Percentiles rank a stretch among this genome's conserved stretches.
phyloP scores from a whole-genome alignment of 2,329 filamentous ascomycete genomes.

The Fusarium nanum region DNA sequence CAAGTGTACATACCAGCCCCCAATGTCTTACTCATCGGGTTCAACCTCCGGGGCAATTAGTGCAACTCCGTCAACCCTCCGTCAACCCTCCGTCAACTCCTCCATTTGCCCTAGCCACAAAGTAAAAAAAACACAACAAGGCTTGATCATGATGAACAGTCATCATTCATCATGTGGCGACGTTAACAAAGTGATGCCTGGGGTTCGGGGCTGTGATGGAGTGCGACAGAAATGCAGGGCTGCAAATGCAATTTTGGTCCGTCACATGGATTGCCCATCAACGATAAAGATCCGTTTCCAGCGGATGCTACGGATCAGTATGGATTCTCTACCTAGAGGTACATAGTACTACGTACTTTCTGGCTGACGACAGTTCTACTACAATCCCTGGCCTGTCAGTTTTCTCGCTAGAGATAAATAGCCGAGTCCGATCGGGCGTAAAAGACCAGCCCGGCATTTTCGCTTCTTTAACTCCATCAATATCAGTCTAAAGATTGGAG shows the following conservation, averaged over 20 bases:
- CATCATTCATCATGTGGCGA: conserved; percentile 31
- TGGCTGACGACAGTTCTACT: conserved; percentile 36
- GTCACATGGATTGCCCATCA: conserved; percentile 42
- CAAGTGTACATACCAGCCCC: conserved; percentile 2
- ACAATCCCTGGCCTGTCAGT: conserved; percentile 29
- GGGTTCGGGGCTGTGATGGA: conserved; percentile 1
- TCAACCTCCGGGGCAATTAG: conserved; percentile 26
- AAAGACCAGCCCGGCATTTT: conserved; percentile 38
- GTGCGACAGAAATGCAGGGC: conserved; percentile 36
- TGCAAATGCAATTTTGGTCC: conserved; percentile 39
- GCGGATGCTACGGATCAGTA: conserved; percentile 46
- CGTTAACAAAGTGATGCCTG: conserved; percentile 19
- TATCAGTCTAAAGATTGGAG: conserved; percentile 13
- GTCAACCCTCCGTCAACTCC: conserved; percentile 14
- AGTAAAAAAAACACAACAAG: conserved; percentile 31
- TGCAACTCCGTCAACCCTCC: conserved; percentile 19
- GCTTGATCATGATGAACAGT: conserved; percentile 12
- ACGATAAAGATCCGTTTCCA: conserved; percentile 48
- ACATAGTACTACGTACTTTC: neutral
- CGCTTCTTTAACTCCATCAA: conserved; percentile 31
- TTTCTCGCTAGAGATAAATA: conserved; percentile 19
- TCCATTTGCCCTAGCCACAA: conserved; percentile 35
- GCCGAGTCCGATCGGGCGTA: conserved; percentile 44
- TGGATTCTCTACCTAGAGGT: conserved; percentile 2
- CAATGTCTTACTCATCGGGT: conserved; percentile 16